Evolutionary conservation across 495 filamentous ascomycete genomes (phyloP).

Genomic region (Neurospora discreta): DNA sequence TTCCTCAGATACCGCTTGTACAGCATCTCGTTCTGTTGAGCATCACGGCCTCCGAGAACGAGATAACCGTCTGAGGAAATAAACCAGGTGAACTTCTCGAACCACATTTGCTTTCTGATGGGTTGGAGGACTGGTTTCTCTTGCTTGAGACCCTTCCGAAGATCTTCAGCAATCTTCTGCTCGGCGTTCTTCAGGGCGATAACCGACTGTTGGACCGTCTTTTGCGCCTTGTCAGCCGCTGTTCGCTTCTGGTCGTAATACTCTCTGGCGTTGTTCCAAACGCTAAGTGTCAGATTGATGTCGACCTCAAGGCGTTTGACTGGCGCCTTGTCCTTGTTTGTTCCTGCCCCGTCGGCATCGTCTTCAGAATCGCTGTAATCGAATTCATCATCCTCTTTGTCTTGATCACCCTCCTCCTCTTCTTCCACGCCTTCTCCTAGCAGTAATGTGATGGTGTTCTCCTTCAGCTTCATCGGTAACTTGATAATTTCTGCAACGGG

Average conservation of each 20-base stretch:
- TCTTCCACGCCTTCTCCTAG: conserved; percentile 59
- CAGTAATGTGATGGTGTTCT: conserved; percentile 76
- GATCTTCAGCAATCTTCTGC: conserved; percentile 72
- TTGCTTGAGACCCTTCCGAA: conserved; percentile 78
- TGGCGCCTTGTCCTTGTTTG: conserved; percentile 26
- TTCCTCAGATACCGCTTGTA: conserved; percentile 76
- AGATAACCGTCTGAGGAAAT: conserved; percentile 93
- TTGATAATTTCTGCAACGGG: conserved; percentile 81
- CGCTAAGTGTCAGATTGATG: conserved; percentile 67
- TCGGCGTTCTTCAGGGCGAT: conserved; percentile 84
- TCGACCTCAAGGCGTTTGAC: conserved; percentile 58
- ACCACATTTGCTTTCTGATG: conserved; percentile 76
- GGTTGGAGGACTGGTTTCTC: conserved; percentile 84
- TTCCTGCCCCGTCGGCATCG: conserved; percentile 45
- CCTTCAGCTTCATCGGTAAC: conserved; percentile 74
- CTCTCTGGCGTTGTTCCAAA: conserved; percentile 79
- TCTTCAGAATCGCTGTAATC: conserved; percentile 58
- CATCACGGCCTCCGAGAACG: conserved; percentile 75
- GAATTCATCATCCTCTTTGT: conserved; percentile 54
- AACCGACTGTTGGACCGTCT: conserved; percentile 68
- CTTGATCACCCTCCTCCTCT: conserved; percentile 42
- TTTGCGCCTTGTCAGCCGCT: conserved; percentile 76
- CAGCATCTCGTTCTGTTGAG: conserved; percentile 82
- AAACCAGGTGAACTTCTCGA: conserved; percentile 93
- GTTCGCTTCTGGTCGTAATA: conserved; percentile 83